Conservation (phyloP, 257 asterid species). For the Ocimum tenuiflorum region DNA sequence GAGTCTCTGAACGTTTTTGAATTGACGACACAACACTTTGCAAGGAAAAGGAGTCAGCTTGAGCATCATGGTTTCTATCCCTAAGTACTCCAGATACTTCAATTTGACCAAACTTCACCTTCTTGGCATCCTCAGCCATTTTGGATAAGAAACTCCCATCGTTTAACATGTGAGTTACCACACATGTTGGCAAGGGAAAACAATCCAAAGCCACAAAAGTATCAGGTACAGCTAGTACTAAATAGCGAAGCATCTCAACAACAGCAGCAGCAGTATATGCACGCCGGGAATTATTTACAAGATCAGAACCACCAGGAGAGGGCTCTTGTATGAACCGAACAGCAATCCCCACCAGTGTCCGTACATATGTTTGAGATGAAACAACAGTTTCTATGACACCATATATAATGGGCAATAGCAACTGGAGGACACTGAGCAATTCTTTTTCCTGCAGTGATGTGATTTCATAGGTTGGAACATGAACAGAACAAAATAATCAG, state of each 20-base stretch:
- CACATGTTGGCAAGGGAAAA: conserved; percentile 74
- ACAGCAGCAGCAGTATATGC: conserved; percentile 92
- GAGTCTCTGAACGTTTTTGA: conserved; percentile 65
- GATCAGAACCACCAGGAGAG: conserved; percentile 98
- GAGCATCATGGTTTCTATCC: conserved; percentile 45
- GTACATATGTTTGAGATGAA: conserved; percentile 86
- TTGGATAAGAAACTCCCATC: conserved; percentile 77
- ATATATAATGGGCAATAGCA: conserved; percentile 84
- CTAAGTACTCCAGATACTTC: conserved; percentile 39
- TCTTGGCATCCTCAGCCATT: conserved; percentile 58
- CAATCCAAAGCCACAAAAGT: conserved; percentile 92
- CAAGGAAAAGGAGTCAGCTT: conserved; percentile 55
- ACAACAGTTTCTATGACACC: conserved; percentile 86
- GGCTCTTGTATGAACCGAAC: conserved; percentile 77
- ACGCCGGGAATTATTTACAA: conserved; percentile 82
- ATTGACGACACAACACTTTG: conserved; percentile 68
- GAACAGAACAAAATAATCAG: conserved; percentile 17
- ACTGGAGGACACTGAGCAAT: conserved; percentile 72
- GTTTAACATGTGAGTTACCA: conserved; percentile 46
- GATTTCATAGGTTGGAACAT: conserved; percentile 20
- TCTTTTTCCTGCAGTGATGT: conserved; percentile 67
- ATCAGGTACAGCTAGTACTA: conserved; percentile 88
- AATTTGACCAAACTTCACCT: conserved; percentile 41
- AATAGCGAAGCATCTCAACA: conserved; percentile 94
- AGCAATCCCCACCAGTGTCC: conserved; percentile 64